Evolutionary conservation across 2,329 filamentous ascomycete species (phyloP).

Genomic region (Geoglossum cookeanum): DNA sequence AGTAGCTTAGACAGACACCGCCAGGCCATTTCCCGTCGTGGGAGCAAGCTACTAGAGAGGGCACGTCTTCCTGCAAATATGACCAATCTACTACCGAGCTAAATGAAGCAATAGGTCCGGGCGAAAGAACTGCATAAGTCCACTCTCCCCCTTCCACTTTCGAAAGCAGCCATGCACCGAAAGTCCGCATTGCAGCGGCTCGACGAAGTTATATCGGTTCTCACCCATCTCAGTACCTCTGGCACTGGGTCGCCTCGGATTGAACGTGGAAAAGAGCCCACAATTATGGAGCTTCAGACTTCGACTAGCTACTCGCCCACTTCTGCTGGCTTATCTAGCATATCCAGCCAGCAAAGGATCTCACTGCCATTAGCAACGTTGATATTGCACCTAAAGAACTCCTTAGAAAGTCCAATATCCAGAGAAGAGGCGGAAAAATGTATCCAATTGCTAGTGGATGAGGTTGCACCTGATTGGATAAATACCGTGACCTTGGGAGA

Average conservation of each 20-base stretch:
- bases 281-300: not conserved
- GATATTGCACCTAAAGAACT: slow-evolving; percentile 47
- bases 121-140: slow-evolving; percentile 41
- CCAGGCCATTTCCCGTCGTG: not conserved
- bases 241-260: not conserved
- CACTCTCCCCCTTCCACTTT: slow-evolving; percentile 26
- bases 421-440: slow-evolving; percentile 28
- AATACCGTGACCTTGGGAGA: slow-evolving; percentile 27
- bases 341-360: slow-evolving; percentile 22
- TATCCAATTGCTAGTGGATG: slow-evolving; percentile 26
- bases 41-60: slow-evolving; percentile 13
- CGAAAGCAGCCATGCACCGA: slow-evolving; percentile 37
- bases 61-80: slow-evolving; percentile 10
- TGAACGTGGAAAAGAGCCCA: not conserved
- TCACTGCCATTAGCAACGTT: slow-evolving; percentile 47
- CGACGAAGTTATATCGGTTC: slow-evolving; percentile 46
- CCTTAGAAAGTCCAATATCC: slow-evolving; percentile 32
- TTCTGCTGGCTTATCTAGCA: not conserved
- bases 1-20: not conserved
- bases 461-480: slow-evolving; percentile 31
- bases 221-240: not conserved
- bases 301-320: not conserved
- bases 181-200: slow-evolving; percentile 47
- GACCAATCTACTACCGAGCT: not conserved
- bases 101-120: slow-evolving; percentile 29